These are phyloP conservation scores for Neophaeococcomyces aloes DNA, from an alignment of 2,329 filamentous ascomycete genomes.

Conservation along the genomic window DNA sequence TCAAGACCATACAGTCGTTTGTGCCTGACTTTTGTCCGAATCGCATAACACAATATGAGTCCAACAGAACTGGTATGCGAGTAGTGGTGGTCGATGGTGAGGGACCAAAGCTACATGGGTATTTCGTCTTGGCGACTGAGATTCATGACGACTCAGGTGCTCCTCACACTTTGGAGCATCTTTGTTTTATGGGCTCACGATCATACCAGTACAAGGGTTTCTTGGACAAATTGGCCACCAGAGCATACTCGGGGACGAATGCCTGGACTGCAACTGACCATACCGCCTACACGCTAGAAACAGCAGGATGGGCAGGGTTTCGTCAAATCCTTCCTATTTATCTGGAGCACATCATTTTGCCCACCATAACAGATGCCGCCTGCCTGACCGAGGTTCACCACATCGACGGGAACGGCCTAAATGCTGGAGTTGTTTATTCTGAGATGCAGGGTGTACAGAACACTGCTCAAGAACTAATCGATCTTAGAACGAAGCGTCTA, in stretches of 20 bases:
- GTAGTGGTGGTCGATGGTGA: conserved; percentile 84
- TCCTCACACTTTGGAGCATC: conserved; percentile 73
- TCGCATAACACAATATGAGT: conserved; percentile 90
- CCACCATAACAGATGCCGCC: conserved; percentile 81
- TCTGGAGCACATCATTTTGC: conserved; percentile 83
- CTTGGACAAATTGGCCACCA: conserved; percentile 82
- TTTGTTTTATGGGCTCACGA: conserved; percentile 83
- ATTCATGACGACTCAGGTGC: conserved; percentile 96
- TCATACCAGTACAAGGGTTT: conserved; percentile 92
- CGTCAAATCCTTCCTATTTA: conserved; percentile 90
- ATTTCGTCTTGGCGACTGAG: conserved; percentile 91
- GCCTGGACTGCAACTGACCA: conserved; percentile 96
- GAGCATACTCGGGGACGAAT: conserved; percentile 89
- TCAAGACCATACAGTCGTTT: conserved; percentile 78
- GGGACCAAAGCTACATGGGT: conserved; percentile 89
- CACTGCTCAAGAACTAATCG: conserved; percentile 73
- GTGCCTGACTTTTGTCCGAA: conserved; percentile 81
- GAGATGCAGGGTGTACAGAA: conserved; percentile 98
- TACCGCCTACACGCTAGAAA: conserved; percentile 90
- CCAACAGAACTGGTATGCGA: conserved; percentile 85
- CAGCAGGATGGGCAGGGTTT: conserved; percentile 94
- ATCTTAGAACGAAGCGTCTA: conserved; percentile 65
- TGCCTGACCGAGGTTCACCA: conserved; percentile 97
- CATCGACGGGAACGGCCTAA: conserved; percentile 82
- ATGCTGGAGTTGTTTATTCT: conserved; percentile 94